Percentiles rank a stretch among this genome's conserved stretches.
Evolutionary conservation across 106 monocot genomes (phyloP).

Genomic region (Amphibolis antarctica): DNA sequence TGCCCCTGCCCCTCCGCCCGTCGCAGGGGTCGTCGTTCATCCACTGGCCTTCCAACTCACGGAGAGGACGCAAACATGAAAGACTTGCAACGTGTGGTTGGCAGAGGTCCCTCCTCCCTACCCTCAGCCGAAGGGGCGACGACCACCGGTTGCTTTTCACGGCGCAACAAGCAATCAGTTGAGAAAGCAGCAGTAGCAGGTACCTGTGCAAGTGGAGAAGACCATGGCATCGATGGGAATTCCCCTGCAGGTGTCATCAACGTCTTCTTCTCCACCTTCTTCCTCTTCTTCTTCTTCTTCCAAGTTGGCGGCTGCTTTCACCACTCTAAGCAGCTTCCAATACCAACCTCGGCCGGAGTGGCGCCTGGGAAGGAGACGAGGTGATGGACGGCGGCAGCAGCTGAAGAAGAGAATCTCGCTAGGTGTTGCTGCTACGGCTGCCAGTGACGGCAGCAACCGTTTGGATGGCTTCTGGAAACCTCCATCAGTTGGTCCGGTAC

Average conservation of each 20-base stretch:
- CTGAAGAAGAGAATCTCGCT: neutral
- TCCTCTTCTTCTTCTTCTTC: neutral
- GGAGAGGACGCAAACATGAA: no score
- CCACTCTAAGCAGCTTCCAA: neutral
- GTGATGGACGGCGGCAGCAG: neutral
- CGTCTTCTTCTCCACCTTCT: neutral
- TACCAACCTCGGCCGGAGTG: no score
- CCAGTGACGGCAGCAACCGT: conserved; percentile 7
- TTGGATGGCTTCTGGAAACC: conserved; percentile 18
- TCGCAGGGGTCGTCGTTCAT: no score
- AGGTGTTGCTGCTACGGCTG: neutral
- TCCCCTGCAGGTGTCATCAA: neutral
- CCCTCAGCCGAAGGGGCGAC: neutral
- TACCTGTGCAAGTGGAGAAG: neutral
- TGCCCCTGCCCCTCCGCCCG: no score
- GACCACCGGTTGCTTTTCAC: neutral
- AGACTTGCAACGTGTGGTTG: no score
- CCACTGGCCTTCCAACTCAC: no score
- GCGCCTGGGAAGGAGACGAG: neutral
- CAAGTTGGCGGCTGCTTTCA: neutral
- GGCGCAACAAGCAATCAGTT: neutral
- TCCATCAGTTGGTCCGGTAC: neutral
- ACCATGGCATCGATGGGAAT: neutral
- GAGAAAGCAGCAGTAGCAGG: neutral
- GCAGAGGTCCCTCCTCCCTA: neutral